Evolutionary conservation across 106 monocot species (phyloP), one percentile per base, ranked within the genome.

Genomic region (Acanthochlamys bracteata): DNA sequence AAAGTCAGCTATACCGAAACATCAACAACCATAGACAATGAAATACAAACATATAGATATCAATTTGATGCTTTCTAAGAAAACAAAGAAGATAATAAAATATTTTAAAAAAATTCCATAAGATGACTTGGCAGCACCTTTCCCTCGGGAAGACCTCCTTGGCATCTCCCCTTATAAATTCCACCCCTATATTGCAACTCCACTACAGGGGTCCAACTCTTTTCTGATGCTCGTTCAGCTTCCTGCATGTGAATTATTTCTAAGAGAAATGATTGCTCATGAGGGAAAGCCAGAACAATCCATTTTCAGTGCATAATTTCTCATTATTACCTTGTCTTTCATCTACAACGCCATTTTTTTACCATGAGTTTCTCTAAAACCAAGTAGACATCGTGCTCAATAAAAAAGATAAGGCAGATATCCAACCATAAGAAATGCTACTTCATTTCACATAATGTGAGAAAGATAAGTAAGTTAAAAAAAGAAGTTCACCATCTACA

Each of bases 111-210:
- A 17, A 49, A 4, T 33, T 1, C 33, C 33, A 6, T 6, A 33
- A 6, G 33, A 33, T 33, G 33, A 33, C 33, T 33, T 17, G 17
- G 2, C 6, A 49, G 15, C 81, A 98, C 92, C 98, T 98, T 98
- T 70, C 96, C 96, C 74, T 98, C 96, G 62, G 96, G 96, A 72
- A 98, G 79, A 57, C 96, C 91, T 64, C 85, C 87, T 74, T 91
- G 91, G 75, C 84, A 88, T 61, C 75, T 67, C 7, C 96, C 91
- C 51, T 58, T 78, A 69, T 85, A 98, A 24, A 33, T 78, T 64
- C 96, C 96, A 65, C 88, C 96, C 68, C 78, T 80, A 60, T 81
- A 98, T 15, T 77, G 79, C 62, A 98, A 80, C 78, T 98, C 74
- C 25, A 88, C 26, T 0, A 88, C 14, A 24, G 81, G 85, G 20